Percentiles rank a stretch among this genome's conserved stretches.
Conservation (phyloP, 306 rosid species). For the Cucurbita moschata region DNA sequence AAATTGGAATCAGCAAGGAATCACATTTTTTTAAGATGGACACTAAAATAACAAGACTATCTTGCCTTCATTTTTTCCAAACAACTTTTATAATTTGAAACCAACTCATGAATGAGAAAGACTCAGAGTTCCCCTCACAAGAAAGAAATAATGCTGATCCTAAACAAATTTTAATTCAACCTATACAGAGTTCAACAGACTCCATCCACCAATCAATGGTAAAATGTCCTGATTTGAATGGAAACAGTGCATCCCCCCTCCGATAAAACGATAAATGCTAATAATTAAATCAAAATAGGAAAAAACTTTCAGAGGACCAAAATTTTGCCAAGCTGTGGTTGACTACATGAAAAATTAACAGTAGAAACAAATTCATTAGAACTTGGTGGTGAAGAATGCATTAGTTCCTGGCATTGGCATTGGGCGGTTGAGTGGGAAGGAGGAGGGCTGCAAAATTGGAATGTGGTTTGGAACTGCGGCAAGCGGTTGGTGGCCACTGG, state of each 20-base stretch:
- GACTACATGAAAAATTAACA: not conserved
- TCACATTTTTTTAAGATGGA: not conserved
- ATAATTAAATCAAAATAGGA: not conserved
- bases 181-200: not conserved
- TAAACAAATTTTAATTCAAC: not conserved
- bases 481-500: slow-evolving; percentile 42
- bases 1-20: not conserved
- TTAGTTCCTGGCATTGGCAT: slow-evolving; percentile 44
- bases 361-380: slow-evolving; percentile 16
- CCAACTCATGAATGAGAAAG: not conserved
- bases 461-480: slow-evolving; percentile 39
- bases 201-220: slow-evolving; percentile 1
- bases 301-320: not conserved
- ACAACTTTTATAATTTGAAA: not conserved
- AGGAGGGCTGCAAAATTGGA: slow-evolving; percentile 46
- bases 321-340: slow-evolving; percentile 1
- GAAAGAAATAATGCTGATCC: not conserved
- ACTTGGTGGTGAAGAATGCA: slow-evolving; percentile 27
- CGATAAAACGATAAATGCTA: not conserved
- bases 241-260: slow-evolving; percentile 1
- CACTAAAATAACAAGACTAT: not conserved
- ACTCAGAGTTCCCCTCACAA: not conserved
- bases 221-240: not conserved
- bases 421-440: slow-evolving; percentile 32
- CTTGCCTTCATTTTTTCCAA: not conserved